Percentiles rank a stretch among this genome's conserved stretches.
Evolutionary conservation across 164 flowering plant genomes (phyloP).

Genomic region (Nelumbo lutea): DNA sequence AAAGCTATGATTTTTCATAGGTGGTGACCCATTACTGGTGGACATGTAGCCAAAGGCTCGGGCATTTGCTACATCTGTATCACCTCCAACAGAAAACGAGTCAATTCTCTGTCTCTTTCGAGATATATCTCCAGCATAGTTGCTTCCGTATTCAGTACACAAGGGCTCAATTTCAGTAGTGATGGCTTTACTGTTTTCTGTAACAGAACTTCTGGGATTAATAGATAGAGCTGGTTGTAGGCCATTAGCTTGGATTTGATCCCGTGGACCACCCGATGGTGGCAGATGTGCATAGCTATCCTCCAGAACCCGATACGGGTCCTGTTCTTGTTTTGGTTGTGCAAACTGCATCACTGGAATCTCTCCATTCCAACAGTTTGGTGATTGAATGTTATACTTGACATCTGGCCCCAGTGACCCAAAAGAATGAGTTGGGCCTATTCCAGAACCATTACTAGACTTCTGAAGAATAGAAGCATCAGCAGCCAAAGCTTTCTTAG

Average conservation of each 20-base stretch:
- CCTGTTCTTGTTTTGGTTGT: conserved; percentile 27
- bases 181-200: conserved; percentile 19
- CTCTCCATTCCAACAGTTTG: conserved; percentile 37
- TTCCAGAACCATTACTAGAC: conserved; percentile 20
- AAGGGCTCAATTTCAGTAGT: conserved; percentile 23
- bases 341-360: conserved; percentile 28
- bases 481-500: conserved; percentile 16
- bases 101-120: conserved; percentile 14
- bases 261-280: conserved; percentile 19
- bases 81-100: conserved; percentile 22
- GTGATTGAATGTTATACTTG: conserved; percentile 19
- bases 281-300: conserved; percentile 26
- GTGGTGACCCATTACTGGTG: conserved; percentile 10
- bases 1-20: conserved; percentile 21
- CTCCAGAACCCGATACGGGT: conserved; percentile 23
- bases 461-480: conserved; percentile 30
- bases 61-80: conserved; percentile 14
- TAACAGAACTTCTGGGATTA: conserved; percentile 20
- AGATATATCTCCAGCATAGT: conserved; percentile 11
- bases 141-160: conserved; percentile 19
- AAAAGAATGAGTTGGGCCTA: conserved; percentile 22
- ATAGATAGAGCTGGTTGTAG: conserved; percentile 19
- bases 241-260: conserved; percentile 28
- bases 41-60: conserved; percentile 28
- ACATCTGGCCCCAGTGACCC: conserved; percentile 25